phyloP scores from a whole-genome alignment of 179 eudicot species.

The Actinidia chinensis region DNA sequence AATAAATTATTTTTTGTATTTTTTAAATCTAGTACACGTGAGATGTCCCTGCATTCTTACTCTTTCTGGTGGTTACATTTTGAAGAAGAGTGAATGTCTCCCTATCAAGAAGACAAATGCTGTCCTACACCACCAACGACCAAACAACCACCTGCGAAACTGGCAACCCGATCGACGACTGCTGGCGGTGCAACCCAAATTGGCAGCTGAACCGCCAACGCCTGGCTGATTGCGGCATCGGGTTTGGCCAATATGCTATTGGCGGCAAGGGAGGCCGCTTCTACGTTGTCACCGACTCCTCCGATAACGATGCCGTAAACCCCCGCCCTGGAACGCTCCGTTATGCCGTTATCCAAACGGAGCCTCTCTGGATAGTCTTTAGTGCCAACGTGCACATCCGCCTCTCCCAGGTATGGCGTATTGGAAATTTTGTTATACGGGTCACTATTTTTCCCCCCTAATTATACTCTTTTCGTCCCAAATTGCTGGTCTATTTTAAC shows the following conservation, averaged over 20 bases:
- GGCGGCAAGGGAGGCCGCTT: not conserved
- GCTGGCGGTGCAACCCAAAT: not conserved
- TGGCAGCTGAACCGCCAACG: not conserved
- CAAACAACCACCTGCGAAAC: not conserved
- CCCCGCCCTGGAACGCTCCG: constrained; percentile 1
- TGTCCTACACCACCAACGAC: no score
- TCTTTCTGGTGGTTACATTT: no score
- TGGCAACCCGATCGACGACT: not conserved
- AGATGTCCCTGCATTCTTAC: no score
- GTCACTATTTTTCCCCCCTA: no score
- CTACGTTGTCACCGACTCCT: not conserved
- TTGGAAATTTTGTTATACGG: no score
- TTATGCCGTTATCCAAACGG: not conserved
- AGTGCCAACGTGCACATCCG: not conserved
- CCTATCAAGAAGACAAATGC: no score
- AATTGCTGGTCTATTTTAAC: no score
- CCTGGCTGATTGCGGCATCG: not conserved
- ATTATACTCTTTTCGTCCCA: no score
- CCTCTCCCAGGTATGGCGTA: no score
- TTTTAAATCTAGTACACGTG: no score
- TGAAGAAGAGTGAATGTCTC: no score
- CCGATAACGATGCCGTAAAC: not conserved
- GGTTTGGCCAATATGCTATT: not conserved
- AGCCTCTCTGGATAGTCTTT: constrained; percentile 1
- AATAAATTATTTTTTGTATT: no score